Base-by-base conservation (phyloP, 805 yeast species). In the Wickerhamomyces hampshirensis region DNA sequence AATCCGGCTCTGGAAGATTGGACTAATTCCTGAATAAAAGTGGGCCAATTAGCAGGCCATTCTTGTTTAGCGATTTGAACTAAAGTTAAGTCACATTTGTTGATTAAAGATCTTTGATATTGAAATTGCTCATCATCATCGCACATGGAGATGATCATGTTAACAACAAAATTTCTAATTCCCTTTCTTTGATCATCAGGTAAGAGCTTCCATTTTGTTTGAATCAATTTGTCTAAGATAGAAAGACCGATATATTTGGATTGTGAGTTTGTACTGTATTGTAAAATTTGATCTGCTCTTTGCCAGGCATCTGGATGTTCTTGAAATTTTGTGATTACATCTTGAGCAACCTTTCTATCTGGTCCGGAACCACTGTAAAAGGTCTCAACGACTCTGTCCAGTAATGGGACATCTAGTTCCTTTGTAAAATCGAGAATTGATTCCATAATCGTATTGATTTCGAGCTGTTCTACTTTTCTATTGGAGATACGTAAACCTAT, bases 31-130 rank as follows among this genome's bases (percentile, higher is more conserved):
- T 96, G 96, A 34, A 93, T 84, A 54, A 93, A 93, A 52, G 82
- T 84, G 14, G 98, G 98, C 99, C 99, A 93, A 59, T 89, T 84
- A 50, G 81, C 86, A 23, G 99, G 99, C 99, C 99, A 93, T 59
- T 93, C 99, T 64, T 93, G 98, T 56, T 93, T 93, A 55, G 93
- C 75, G 35, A 93, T 81, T 55, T 89, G 94, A 26, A 93, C 98
- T 53, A 93, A 69, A 12, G 98, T 91, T 55, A 93, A 71, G 63
- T 93, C 96, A 51, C 89, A 88, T 61, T 93, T 93, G 66, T 84
- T 86, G 56, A 93, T 86, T 55, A 93, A 71, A 15, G 96, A 80
- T 53, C 80, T 81, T 56, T 87, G 87, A 28, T 73, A 62, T 33
- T 70, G 72, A 55, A 89, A 87, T 23, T 75, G 69, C 8, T 69